Conservation (phyloP, 2,329 filamentous ascomycete genomes). For the Cordyceps tenuipes region DNA sequence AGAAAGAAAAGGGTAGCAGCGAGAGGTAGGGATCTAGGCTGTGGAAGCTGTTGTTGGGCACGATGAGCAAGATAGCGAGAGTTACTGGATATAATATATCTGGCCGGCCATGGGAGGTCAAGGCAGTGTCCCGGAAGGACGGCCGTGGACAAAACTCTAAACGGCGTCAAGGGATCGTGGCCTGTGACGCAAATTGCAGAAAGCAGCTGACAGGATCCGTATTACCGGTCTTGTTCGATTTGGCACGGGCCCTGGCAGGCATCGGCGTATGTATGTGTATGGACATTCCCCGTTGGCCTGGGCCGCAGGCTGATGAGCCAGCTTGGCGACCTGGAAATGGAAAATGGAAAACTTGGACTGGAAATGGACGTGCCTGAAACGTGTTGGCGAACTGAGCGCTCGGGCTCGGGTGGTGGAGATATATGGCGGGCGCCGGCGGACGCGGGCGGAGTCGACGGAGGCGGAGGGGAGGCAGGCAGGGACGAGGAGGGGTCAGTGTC, state of each 20-base stretch:
- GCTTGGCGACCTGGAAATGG: too few relatives aligned
- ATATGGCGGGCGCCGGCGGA: neutral
- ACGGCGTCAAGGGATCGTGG: neutral
- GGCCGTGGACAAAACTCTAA: neutral
- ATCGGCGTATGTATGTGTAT: too few relatives aligned
- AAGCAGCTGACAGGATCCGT: too few relatives aligned
- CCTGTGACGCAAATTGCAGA: neutral
- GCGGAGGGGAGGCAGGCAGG: neutral
- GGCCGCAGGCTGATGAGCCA: neutral
- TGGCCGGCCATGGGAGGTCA: neutral
- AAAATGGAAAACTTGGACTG: neutral
- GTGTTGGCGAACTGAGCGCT: slow-evolving; percentile 7
- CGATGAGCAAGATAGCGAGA: neutral
- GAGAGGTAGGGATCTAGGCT: neutral
- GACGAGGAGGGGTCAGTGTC: neutral
- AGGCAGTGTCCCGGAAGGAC: neutral
- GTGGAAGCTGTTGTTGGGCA: neutral
- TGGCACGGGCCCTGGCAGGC: too few relatives aligned
- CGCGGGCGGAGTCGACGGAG: too few relatives aligned
- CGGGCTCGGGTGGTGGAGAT: neutral
- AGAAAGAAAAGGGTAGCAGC: neutral
- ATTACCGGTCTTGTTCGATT: too few relatives aligned
- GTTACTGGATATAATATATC: neutral
- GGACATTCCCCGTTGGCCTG: too few relatives aligned
- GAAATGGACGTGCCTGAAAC: slow-evolving; percentile 6